phyloP scores from a whole-genome alignment of 306 rosid genomes.

The Argentina anserina region DNA sequence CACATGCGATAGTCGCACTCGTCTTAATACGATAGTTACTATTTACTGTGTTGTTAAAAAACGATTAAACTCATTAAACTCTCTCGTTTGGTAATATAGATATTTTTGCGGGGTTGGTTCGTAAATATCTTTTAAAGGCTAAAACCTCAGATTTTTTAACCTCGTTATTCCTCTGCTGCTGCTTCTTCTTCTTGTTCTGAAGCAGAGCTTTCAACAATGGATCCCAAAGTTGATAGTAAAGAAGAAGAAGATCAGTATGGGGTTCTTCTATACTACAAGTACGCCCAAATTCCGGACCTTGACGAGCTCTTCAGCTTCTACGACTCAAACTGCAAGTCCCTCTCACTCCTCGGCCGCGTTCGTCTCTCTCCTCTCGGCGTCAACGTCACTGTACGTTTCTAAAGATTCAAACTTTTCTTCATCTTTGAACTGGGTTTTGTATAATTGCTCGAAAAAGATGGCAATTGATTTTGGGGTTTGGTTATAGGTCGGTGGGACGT shows the following conservation, averaged over 20 bases:
- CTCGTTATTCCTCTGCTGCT: not conserved
- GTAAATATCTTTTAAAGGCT: not conserved
- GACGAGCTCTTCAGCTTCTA: slow-evolving; percentile 56
- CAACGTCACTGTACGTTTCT: slow-evolving; percentile 61
- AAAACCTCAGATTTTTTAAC: not conserved
- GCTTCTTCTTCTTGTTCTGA: not conserved
- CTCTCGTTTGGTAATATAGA: not conserved
- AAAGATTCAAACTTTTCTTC: not conserved
- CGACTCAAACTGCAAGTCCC: slow-evolving; percentile 67
- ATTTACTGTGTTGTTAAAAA: no score
- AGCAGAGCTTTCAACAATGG: slow-evolving; percentile 27
- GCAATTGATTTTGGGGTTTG: not conserved
- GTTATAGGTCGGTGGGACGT: slow-evolving; percentile 63
- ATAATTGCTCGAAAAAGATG: not conserved
- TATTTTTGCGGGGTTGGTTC: not conserved
- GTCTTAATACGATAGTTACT: no score
- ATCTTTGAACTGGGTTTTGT: not conserved
- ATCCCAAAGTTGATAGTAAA: not conserved
- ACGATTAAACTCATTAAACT: no score
- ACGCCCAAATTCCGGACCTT: slow-evolving; percentile 53
- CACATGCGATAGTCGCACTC: no score
- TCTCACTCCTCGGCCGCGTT: slow-evolving; percentile 77
- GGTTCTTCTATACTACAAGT: slow-evolving; percentile 70
- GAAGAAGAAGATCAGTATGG: slow-evolving; percentile 44
- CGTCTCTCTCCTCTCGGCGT: slow-evolving; percentile 82